A percentile compares a stretch with the other conserved stretches of the same genome.
These are phyloP conservation scores for Penicillium sp. DNA, from an alignment of 2,329 filamentous ascomycete species.

Conservation along the genomic window DNA sequence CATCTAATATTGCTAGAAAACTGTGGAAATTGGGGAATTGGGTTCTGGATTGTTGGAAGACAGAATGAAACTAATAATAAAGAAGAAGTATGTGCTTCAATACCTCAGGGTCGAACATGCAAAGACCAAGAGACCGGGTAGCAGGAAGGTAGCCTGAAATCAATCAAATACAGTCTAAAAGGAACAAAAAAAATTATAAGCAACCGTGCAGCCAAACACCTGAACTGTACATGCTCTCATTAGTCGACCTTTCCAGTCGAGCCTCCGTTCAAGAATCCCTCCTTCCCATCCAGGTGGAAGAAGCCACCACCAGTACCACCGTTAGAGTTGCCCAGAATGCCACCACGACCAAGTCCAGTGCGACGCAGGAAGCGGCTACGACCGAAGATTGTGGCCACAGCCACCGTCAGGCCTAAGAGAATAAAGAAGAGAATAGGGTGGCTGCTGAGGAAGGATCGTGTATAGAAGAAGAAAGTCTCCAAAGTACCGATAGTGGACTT, in stretches of 20 bases:
- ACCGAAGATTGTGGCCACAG: conserved; percentile 35
- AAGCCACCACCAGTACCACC: conserved; percentile 42
- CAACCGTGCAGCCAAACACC: conserved; percentile 26
- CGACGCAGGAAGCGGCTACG: conserved; percentile 33
- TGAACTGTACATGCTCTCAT: conserved; percentile 35
- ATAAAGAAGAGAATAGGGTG: conserved; percentile 48
- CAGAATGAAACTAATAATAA: conserved; percentile 12
- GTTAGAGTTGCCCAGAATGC: conserved; percentile 36
- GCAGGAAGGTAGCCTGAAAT: conserved; percentile 15
- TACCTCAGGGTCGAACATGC: conserved; percentile 18
- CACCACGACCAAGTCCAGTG: conserved; percentile 28
- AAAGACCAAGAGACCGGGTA: conserved; percentile 15
- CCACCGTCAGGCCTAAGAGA: conserved; percentile 38
- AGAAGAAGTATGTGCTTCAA: conserved; percentile 23
- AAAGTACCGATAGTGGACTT: conserved; percentile 52
- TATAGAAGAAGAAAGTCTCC: conserved; percentile 49
- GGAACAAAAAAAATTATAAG: conserved; percentile 26
- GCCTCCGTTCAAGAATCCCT: conserved; percentile 46
- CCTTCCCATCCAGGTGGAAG: conserved; percentile 52
- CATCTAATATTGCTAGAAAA: background rate
- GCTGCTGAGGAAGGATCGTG: conserved; percentile 42
- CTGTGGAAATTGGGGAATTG: background rate
- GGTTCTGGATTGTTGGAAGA: background rate
- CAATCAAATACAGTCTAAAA: conserved; percentile 23
- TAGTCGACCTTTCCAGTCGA: conserved; percentile 51